Percentiles rank a stretch among this genome's conserved stretches.
Evolutionary conservation across 208 protist species (phyloP).

Genomic region (Leishmania tarentolae): DNA sequence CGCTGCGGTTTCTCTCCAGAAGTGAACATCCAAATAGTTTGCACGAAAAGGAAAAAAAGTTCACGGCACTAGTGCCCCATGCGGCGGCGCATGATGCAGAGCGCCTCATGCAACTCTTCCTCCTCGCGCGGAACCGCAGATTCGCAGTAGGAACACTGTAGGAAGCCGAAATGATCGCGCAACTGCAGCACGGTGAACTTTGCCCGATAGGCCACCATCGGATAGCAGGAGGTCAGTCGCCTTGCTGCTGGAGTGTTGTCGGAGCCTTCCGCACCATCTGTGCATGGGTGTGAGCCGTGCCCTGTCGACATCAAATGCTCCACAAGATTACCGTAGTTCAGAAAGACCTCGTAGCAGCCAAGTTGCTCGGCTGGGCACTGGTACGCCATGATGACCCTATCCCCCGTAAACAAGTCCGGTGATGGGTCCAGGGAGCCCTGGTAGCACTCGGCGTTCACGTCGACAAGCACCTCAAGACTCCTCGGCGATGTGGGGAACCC

Average conservation of each 20-base stretch:
- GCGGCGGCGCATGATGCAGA: constrained; percentile 33
- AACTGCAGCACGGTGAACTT: constrained; percentile 54
- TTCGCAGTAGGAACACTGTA: constrained; percentile 41
- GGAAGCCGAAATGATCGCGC: constrained; percentile 41
- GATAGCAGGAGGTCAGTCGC: constrained; percentile 26
- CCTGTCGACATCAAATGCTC: constrained; percentile 46
- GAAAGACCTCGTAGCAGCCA: constrained; percentile 52
- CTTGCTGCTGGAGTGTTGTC: background rate
- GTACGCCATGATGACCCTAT: constrained; percentile 34
- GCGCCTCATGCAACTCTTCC: constrained; percentile 31
- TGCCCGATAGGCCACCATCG: constrained; percentile 54
- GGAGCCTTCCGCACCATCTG: background rate
- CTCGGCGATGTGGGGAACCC: constrained; percentile 44
- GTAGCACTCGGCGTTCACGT: constrained; percentile 30
- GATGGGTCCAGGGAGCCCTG: constrained; percentile 25
- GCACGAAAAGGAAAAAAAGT: too few species aligned
- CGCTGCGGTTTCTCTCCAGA: background rate
- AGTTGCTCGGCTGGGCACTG: constrained; percentile 36
- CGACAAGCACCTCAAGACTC: constrained; percentile 62
- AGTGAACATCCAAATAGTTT: background rate
- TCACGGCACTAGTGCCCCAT: background rate
- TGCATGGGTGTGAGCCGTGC: constrained; percentile 23
- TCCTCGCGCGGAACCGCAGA: constrained; percentile 23
- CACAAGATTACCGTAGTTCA: constrained; percentile 63
- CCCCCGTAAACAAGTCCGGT: constrained; percentile 3